A percentile compares a stretch with the other conserved stretches of the same genome.
These are phyloP conservation scores for Colletotrichum sp. DNA, from an alignment of 2,329 filamentous ascomycete genomes.

Conservation along the genomic window DNA sequence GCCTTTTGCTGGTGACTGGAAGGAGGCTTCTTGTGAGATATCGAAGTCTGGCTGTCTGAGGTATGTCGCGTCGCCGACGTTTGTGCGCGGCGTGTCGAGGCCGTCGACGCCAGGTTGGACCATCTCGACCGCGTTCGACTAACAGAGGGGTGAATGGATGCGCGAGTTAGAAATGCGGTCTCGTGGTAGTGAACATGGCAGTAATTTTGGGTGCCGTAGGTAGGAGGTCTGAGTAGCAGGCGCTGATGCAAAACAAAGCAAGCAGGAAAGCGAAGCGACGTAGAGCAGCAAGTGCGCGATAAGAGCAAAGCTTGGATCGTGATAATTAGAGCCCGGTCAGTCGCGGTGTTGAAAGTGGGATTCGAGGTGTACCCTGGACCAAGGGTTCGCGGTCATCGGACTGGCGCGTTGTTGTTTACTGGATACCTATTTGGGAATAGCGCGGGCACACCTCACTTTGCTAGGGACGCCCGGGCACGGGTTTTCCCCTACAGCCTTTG, in stretches of 20 bases:
- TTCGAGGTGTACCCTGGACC: slow-evolving; percentile 7
- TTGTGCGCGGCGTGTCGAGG: slow-evolving; percentile 87
- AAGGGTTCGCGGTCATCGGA: slow-evolving; percentile 13
- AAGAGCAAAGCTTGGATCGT: neutral
- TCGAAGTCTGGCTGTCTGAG: slow-evolving; percentile 76
- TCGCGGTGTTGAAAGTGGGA: slow-evolving; percentile 14
- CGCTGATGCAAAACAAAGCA: neutral
- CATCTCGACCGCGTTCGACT: slow-evolving; percentile 51
- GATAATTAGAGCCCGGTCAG: slow-evolving; percentile 4
- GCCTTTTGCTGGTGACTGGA: slow-evolving; percentile 73
- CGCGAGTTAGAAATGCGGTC: slow-evolving; percentile 4
- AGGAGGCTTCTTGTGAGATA: slow-evolving; percentile 86
- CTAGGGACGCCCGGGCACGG: neutral
- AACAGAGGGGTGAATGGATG: neutral
- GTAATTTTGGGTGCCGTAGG: neutral
- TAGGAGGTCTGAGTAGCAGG: neutral
- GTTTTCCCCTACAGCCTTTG: neutral
- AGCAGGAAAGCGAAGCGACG: neutral
- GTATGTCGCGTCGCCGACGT: slow-evolving; percentile 83
- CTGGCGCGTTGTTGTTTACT: slow-evolving; percentile 43
- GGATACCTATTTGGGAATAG: slow-evolving; percentile 38
- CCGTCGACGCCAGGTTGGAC: slow-evolving; percentile 65
- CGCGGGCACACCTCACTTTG: neutral
- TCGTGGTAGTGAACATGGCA: slow-evolving; percentile 10
- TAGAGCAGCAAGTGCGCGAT: neutral